Evolutionary conservation across 352 stramenopile genomes (phyloP).

Genomic region (Phytopythium cucurbitacearum): DNA sequence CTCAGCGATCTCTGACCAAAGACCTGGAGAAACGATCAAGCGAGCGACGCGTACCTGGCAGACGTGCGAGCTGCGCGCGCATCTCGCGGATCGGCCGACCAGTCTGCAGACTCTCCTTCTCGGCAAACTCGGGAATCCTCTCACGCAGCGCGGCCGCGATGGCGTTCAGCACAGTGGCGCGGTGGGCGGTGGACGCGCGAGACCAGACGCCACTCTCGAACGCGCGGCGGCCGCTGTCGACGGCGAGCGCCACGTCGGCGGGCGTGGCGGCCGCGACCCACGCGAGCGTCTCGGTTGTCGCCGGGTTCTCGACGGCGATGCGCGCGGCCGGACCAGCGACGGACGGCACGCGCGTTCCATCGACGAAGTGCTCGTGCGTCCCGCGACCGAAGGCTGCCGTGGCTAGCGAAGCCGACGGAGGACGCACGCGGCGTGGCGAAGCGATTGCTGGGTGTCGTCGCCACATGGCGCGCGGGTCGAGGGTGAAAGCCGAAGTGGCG

Average conservation of each 20-base stretch:
- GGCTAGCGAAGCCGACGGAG: neutral
- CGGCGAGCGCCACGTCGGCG: slow-evolving; percentile 30
- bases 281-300: slow-evolving; percentile 34
- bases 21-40: neutral
- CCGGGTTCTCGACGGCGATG: slow-evolving; percentile 43
- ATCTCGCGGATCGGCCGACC: slow-evolving; percentile 62
- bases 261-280: slow-evolving; percentile 26
- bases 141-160: slow-evolving; percentile 32
- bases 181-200: slow-evolving; percentile 19
- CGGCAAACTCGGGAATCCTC: slow-evolving; percentile 38
- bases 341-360: slow-evolving; percentile 29
- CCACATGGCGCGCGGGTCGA: no score
- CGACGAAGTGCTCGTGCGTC: slow-evolving; percentile 44
- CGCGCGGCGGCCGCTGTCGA: slow-evolving; percentile 21
- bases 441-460: no score
- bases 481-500: no score
- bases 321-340: slow-evolving; percentile 10
- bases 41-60: slow-evolving; percentile 18
- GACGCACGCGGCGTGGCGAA: no score
- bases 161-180: slow-evolving; percentile 32
- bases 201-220: slow-evolving; percentile 35
- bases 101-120: slow-evolving; percentile 58
- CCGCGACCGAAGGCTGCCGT: slow-evolving; percentile 19
- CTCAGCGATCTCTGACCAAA: neutral
- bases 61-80: slow-evolving; percentile 38